A percentile compares a stretch with the other conserved stretches of the same genome.
Evolutionary conservation across 805 yeast species (phyloP).

Genomic region (Pichia heedii): DNA sequence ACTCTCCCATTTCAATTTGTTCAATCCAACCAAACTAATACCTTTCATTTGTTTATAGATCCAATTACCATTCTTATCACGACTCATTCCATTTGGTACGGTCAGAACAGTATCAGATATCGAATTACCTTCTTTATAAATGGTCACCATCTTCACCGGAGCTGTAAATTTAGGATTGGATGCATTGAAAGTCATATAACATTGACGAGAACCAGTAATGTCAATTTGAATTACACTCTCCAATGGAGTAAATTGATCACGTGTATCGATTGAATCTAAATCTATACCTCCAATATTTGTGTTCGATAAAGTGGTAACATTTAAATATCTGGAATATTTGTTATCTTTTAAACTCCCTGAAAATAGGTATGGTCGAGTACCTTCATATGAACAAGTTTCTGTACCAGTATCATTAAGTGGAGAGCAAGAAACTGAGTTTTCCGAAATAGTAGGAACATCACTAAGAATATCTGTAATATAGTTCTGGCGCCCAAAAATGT

Average conservation of each 20-base stretch:
- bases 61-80: conserved; percentile 27
- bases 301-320: conserved; percentile 42
- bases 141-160: conserved; percentile 56
- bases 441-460: conserved; percentile 53
- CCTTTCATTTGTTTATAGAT: conserved; percentile 50
- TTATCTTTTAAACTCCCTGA: conserved; percentile 29
- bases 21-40: conserved; percentile 53
- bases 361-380: conserved; percentile 39
- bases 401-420: conserved; percentile 33
- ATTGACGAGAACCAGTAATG: conserved; percentile 55
- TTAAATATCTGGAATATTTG: conserved; percentile 35
- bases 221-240: conserved; percentile 52
- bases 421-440: conserved; percentile 22
- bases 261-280: neutral
- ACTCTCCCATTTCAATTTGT: conserved; percentile 54
- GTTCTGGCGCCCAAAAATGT: conserved; percentile 37
- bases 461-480: conserved; percentile 36
- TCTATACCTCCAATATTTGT: conserved; percentile 26
- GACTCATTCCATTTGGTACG: conserved; percentile 39
- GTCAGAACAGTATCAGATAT: neutral
- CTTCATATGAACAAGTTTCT: conserved; percentile 45
- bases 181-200: conserved; percentile 52
- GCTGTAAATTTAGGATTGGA: conserved; percentile 31
- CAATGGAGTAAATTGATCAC: conserved; percentile 48
- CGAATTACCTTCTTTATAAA: conserved; percentile 29